Conservation (phyloP, 306 rosid genomes). For the Begonia peltatifolia region DNA sequence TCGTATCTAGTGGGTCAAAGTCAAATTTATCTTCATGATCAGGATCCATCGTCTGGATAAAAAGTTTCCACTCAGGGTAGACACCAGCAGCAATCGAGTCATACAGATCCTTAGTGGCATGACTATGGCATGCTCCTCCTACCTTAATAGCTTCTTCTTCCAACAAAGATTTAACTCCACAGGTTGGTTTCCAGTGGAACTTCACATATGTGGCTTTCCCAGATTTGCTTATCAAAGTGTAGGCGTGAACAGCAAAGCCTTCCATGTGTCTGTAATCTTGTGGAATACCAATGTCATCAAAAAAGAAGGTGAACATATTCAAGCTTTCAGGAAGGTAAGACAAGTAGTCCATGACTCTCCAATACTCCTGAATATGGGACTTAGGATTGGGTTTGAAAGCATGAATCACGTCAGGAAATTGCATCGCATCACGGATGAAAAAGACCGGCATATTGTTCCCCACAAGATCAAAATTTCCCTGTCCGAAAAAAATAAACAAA, state of each 20-base stretch:
- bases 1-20: constrained; percentile 88
- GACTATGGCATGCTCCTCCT: constrained; percentile 92
- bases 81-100: constrained; percentile 95
- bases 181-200: constrained; percentile 79
- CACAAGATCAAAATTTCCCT: constrained; percentile 95
- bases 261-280: constrained; percentile 97
- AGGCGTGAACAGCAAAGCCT: constrained; percentile 80
- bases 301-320: constrained; percentile 68
- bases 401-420: constrained; percentile 90
- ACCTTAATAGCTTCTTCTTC: constrained; percentile 77
- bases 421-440: constrained; percentile 71
- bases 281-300: constrained; percentile 80
- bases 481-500: constrained; percentile 8
- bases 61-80: constrained; percentile 97
- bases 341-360: constrained; percentile 85
- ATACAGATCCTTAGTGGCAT: constrained; percentile 84
- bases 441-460: constrained; percentile 92
- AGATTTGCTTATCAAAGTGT: constrained; percentile 56
- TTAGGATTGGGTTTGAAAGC: constrained; percentile 90
- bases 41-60: constrained; percentile 75
- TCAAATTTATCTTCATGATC: constrained; percentile 75
- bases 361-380: constrained; percentile 81
- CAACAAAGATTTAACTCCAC: constrained; percentile 69
- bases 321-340: constrained; percentile 92
- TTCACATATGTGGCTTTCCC: constrained; percentile 73